Percentiles rank a stretch among this genome's conserved stretches.
These are phyloP conservation scores for Artomyces pyxidatus DNA, from an alignment of 768 basidiomycete genomes.

Conservation along the genomic window DNA sequence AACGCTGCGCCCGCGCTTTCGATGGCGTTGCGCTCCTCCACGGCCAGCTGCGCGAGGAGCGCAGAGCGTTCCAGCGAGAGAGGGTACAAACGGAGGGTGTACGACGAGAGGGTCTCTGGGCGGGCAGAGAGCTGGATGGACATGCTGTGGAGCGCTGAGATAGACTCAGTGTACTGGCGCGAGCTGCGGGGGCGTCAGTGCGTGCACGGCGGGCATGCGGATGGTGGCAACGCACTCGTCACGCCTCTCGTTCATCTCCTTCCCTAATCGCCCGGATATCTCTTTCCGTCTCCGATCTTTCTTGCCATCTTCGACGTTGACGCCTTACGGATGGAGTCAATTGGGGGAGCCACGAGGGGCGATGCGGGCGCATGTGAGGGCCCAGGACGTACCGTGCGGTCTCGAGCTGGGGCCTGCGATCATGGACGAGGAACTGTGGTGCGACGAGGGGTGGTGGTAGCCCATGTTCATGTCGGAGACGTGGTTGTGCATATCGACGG, in stretches of 20 bases:
- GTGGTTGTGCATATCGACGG: slow-evolving; percentile 18
- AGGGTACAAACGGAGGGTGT: slow-evolving; percentile 66
- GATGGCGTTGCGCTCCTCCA: slow-evolving; percentile 61
- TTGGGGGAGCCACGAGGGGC: slow-evolving; percentile 1
- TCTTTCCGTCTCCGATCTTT: slow-evolving; percentile 66
- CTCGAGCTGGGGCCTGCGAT: slow-evolving; percentile 15
- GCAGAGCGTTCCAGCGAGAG: slow-evolving; percentile 72
- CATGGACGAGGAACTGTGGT: slow-evolving; percentile 39
- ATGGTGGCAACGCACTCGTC: slow-evolving; percentile 51
- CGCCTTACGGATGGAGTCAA: slow-evolving; percentile 8
- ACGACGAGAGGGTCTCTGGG: slow-evolving; percentile 58
- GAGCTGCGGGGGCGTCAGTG: slow-evolving; percentile 30
- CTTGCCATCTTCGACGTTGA: slow-evolving; percentile 35
- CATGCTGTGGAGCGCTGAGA: slow-evolving; percentile 49
- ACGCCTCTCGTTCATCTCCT: slow-evolving; percentile 65
- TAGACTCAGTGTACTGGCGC: slow-evolving; percentile 54
- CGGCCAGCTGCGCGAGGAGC: slow-evolving; percentile 52
- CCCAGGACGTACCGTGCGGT: slow-evolving; percentile 6
- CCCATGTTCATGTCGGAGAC: slow-evolving; percentile 24
- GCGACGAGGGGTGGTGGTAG: slow-evolving; percentile 31
- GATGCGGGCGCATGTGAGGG: background rate
- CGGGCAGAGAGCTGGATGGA: slow-evolving; percentile 57
- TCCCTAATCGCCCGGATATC: slow-evolving; percentile 58
- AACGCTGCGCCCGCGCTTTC: slow-evolving; percentile 64
- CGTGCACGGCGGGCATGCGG: slow-evolving; percentile 3